Evolutionary conservation across 768 basidiomycete genomes (phyloP), one percentile per base, ranked within the genome.

Genomic region (Boletus tomentosulus): DNA sequence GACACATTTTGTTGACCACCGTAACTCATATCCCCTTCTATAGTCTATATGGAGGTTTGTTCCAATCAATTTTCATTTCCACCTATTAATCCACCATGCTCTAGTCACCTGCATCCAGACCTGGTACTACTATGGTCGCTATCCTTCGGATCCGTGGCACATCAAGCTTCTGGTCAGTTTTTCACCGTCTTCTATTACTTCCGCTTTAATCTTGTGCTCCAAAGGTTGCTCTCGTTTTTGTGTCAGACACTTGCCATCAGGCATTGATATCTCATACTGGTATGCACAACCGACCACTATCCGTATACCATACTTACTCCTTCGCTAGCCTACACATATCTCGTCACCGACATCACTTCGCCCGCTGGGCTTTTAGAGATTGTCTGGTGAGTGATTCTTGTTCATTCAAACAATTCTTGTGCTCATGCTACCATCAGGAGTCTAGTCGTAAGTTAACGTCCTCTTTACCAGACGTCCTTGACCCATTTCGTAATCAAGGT

Each of bases 241-340:
- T 74, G 1, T 83, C 79, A 48, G 83, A 85, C 60, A 78, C 77
- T 0, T 62, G 79, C 3, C 83, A 85, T 55, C 84, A 85, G 59
- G 73, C 70, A 4, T 64, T 84, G 48, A 84, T 85, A 55, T 75
- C 78, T 1, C 82, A 84, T 56, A 74, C 78, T 2, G 72, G 83
- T 77, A 61, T 38, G 71, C 57, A 24, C 10, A 42, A n/a, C 33
- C 13, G 11, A 15, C 2, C 6, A 1, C 15, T 5, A 3, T 1
- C 5, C 3, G 3, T 24, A 16, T 15, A 28, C 8, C 9, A 22
- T 30, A 45, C 43, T 57, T 28, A 59, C 44, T 30, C 24, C 8
- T 34, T 38, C 22, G 31, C 16, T 38, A 82, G 81, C 77, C 8
- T 82, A 82, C 53, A 72, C 70, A 3, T 82, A 82, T 56, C 65